Evolutionary conservation across 345 rosid genomes (phyloP), one percentile per base, ranked within the genome.

Genomic region (Salix koriyanagi): DNA sequence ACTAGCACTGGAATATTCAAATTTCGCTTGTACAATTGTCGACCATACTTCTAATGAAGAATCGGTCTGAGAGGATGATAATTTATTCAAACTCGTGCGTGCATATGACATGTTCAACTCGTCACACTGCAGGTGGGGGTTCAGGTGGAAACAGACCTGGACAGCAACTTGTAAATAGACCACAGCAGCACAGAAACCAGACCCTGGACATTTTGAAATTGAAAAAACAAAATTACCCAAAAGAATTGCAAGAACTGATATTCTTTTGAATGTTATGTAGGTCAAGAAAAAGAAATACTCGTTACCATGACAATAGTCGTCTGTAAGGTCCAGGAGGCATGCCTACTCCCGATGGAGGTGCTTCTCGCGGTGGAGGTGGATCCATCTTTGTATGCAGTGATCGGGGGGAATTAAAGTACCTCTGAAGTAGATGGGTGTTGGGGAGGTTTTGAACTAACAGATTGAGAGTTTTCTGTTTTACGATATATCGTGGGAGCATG

Each of bases 161-260:
- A 26, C 74, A 68, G 42, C 73, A 26, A 18, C 75, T 62, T 32
- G 70, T 30, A 26, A 71, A 64, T 10, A 70, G 58, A 68, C 79
- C 73, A 28, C 71, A 76, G 58, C 72, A 77, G 64, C 68, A 44
- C 70, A 65, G 23, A 23, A 71, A 64, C 65, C 70, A 64, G 36
- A 71, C 21, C 52, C 75, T 54, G 60, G 11, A 19, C 10, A 7
- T 54, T 54, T 77, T 13, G 21, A 5, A 8, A 62, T 71, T 23
- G 8, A 30, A 44, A 36, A 62, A 11, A 56, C 6, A 54, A 64
- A 42, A 74, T 41, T 19, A 74, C 7, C 19, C 65, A 36, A 15
- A 37, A 73, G 11, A 41, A 7, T 28, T 21, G 14, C 30, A 30
- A 34, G 3, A 18, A 8, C 65, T 37, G 18, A 60, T 61, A 4